phyloP scores from a whole-genome alignment of 139 green algal genomes.

The Astrephomene gubernaculifera region DNA sequence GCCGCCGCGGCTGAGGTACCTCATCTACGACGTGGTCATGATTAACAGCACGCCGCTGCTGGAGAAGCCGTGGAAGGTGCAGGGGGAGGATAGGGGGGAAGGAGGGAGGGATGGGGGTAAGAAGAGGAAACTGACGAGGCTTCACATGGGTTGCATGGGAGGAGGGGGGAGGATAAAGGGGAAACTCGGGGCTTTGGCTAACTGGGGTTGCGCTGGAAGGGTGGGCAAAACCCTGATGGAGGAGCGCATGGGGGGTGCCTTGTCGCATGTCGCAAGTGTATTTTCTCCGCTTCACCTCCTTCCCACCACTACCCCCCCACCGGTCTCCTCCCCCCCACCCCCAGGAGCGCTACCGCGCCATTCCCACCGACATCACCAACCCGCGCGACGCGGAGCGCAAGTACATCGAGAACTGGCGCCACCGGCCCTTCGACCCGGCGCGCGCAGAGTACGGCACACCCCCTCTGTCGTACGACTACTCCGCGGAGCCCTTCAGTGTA shows the following conservation, averaged over 20 bases:
- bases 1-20: slow-evolving; percentile 60
- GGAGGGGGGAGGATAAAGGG: too few species aligned
- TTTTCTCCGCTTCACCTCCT: too few species aligned
- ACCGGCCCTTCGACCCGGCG: slow-evolving; percentile 2
- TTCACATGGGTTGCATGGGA: too few species aligned
- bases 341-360: slow-evolving; percentile 63
- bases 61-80: slow-evolving; percentile 71
- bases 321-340: not conserved
- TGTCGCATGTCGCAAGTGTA: too few species aligned
- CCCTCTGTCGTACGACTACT: slow-evolving; percentile 64
- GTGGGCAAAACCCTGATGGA: too few species aligned
- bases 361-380: slow-evolving; percentile 62
- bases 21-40: slow-evolving; percentile 93
- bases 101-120: not conserved
- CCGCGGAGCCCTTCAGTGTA: slow-evolving; percentile 79
- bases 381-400: slow-evolving; percentile 69
- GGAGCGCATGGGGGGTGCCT: too few species aligned
- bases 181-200: too few species aligned
- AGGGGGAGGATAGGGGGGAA: not conserved
- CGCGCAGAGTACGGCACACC: slow-evolving; percentile 47
- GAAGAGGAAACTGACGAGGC: too few species aligned
- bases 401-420: slow-evolving; percentile 45
- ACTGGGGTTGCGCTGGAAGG: too few species aligned
- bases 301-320: not conserved
- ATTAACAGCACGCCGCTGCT: slow-evolving; percentile 68